Percentiles rank a stretch among this genome's conserved stretches.
Evolutionary conservation across 192 early-diverging fungal species (phyloP).

Genomic region (Pilobolus umbonatus): DNA sequence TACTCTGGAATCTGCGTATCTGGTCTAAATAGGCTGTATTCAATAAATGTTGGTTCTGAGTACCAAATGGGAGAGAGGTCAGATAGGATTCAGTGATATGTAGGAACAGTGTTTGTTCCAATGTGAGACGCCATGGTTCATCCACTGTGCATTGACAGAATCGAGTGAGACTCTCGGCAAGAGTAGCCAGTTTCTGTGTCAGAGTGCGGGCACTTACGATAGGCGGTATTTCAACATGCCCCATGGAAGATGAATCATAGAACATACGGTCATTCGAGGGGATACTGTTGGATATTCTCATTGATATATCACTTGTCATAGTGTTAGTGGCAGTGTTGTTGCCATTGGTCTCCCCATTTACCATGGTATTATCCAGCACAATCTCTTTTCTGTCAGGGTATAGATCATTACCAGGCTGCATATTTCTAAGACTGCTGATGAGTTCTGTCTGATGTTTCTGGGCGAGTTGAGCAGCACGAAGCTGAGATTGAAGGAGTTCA

Average conservation of each 20-base stretch:
- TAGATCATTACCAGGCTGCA: constrained; percentile 18
- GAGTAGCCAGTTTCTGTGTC: constrained; percentile 9
- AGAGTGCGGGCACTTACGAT: constrained; percentile 20
- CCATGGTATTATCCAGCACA: constrained; percentile 8
- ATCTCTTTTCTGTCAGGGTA: constrained; percentile 8
- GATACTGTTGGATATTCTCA: no score
- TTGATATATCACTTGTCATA: background rate
- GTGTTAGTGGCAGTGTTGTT: background rate
- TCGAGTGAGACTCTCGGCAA: constrained; percentile 18
- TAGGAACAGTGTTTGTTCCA: constrained; percentile 27
- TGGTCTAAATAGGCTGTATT: constrained; percentile 37
- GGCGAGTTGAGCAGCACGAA: constrained; percentile 23
- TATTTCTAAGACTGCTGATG: constrained; percentile 24
- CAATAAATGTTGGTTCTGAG: constrained; percentile 27
- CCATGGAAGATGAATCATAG: background rate
- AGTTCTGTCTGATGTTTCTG: constrained; percentile 32
- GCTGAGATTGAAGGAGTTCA: constrained; percentile 29
- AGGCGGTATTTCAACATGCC: background rate
- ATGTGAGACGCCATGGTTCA: background rate
- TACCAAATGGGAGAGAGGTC: constrained; percentile 34
- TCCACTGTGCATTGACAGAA: constrained; percentile 11
- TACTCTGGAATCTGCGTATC: constrained; percentile 31
- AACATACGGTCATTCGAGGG: background rate
- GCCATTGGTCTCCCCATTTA: background rate
- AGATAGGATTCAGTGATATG: constrained; percentile 22